A percentile compares a stretch with the other conserved stretches of the same genome.
These are phyloP conservation scores for Candida vaughaniae DNA, from an alignment of 805 yeast species.

Conservation along the genomic window DNA sequence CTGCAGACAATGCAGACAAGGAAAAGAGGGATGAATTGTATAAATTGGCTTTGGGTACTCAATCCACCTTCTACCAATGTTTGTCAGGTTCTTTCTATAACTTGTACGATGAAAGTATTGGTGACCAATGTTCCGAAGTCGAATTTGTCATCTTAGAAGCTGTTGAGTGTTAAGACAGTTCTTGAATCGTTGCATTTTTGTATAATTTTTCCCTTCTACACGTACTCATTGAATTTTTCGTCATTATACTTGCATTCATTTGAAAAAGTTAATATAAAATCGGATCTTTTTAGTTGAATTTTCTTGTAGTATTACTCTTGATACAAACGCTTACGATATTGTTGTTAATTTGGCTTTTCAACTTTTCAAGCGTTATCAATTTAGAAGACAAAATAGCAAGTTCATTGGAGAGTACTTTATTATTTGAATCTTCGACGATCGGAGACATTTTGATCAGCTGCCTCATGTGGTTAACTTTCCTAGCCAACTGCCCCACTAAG, in stretches of 20 bases:
- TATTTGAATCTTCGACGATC: not conserved
- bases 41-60: constrained; percentile 60
- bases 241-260: constrained; percentile 1
- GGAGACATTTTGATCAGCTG: not conserved
- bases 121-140: constrained; percentile 43
- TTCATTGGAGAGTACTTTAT: constrained; percentile 24
- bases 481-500: constrained; percentile 23
- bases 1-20: constrained; percentile 9
- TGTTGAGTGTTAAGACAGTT: constrained; percentile 15
- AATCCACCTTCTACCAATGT: constrained; percentile 70
- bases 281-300: not conserved
- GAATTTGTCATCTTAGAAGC: constrained; percentile 18
- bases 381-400: constrained; percentile 32
- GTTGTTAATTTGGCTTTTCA: constrained; percentile 14
- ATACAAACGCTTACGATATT: constrained; percentile 2
- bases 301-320: constrained; percentile 1
- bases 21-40: constrained; percentile 7
- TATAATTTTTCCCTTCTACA: not conserved
- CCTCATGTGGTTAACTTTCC: constrained; percentile 14
- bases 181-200: not conserved
- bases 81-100: constrained; percentile 76
- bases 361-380: constrained; percentile 21
- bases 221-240: not conserved
- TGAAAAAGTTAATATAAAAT: no score
- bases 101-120: constrained; percentile 59